Evolutionary conservation across 1,284 basidiomycete genomes (phyloP).

Genomic region (Ceratobasidium sp.): DNA sequence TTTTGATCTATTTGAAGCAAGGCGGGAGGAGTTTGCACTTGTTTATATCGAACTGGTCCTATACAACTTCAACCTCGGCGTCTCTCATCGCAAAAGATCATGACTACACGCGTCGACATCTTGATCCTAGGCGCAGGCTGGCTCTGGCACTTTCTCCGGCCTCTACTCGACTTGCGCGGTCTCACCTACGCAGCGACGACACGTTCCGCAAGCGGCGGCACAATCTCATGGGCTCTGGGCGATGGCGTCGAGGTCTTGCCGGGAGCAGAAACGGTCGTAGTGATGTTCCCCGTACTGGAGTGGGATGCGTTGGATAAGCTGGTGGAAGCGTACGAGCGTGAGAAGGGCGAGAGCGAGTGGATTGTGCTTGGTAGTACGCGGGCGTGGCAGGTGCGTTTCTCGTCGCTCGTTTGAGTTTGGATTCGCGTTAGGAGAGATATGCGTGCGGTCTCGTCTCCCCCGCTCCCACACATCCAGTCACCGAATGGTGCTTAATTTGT

Average conservation of each 20-base stretch:
- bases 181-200: conserved; percentile 46
- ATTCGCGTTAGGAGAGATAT: neutral
- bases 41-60: neutral
- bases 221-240: conserved; percentile 45
- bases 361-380: conserved; percentile 52
- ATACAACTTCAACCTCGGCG: neutral
- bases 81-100: neutral
- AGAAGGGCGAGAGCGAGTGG: conserved; percentile 44
- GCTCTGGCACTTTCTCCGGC: conserved; percentile 54
- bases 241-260: conserved; percentile 50
- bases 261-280: conserved; percentile 52
- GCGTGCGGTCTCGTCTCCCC: neutral
- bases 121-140: conserved; percentile 57
- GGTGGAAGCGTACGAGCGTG: conserved; percentile 46
- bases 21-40: neutral
- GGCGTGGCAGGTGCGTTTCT: conserved; percentile 49
- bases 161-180: conserved; percentile 44
- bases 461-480: conserved; percentile 2
- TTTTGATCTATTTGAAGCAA: neutral
- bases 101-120: conserved; percentile 49
- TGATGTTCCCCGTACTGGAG: conserved; percentile 53
- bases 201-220: conserved; percentile 51
- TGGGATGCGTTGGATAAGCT: conserved; percentile 46
- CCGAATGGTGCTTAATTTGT: conserved; percentile 27
- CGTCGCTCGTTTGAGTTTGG: conserved; percentile 20